A percentile compares a stretch with the other conserved stretches of the same genome.
Conservation (phyloP, 2,329 filamentous ascomycete species). For the Beauveria bassiana region DNA sequence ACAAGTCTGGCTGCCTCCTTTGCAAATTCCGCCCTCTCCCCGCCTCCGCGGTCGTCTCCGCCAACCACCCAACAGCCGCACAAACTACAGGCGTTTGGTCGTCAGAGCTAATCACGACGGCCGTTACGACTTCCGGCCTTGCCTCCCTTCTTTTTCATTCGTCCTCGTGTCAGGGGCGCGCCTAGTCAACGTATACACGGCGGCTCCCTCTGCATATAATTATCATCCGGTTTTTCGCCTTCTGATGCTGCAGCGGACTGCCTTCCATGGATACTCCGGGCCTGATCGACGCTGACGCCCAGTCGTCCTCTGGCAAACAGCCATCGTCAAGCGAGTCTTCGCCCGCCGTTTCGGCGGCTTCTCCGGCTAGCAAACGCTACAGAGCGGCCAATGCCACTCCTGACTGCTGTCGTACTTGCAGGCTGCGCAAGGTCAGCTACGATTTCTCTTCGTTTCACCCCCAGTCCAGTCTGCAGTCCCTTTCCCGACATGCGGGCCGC, state of each 20-base stretch:
- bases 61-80: not conserved
- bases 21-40: not conserved
- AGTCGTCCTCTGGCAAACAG: not conserved
- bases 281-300: not conserved
- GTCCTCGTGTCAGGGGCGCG: not conserved
- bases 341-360: conserved; percentile 13
- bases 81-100: not conserved
- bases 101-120: not conserved
- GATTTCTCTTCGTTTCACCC: conserved; percentile 2
- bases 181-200: not conserved
- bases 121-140: not conserved
- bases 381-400: conserved; percentile 20
- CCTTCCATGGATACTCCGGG: conserved; percentile 4
- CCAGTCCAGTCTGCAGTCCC: not conserved
- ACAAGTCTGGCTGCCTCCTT: not conserved
- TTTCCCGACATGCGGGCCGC: not conserved
- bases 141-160: not conserved
- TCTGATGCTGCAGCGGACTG: not conserved
- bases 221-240: not conserved
- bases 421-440: conserved; percentile 28
- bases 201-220: not conserved
- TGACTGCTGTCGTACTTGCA: conserved; percentile 31
- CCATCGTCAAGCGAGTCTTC: conserved; percentile 11
- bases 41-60: conserved; percentile 2
- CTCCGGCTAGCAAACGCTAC: conserved; percentile 24